Conservation (phyloP, 2,329 filamentous ascomycete genomes). For the Ascocoryne sarcoides region DNA sequence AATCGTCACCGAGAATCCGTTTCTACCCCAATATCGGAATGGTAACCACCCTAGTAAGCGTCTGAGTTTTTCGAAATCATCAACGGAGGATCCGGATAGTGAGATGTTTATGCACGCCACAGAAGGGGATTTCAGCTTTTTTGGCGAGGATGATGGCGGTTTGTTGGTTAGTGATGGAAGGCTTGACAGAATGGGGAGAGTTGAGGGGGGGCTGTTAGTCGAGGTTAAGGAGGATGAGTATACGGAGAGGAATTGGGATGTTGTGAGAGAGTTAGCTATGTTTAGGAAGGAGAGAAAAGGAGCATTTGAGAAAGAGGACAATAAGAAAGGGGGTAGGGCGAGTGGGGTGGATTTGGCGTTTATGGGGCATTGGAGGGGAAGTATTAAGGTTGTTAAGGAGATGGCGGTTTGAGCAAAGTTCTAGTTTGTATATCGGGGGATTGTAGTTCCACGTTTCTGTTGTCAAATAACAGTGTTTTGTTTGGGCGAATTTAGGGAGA, state of each 20-base stretch:
- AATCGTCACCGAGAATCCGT: constrained; percentile 4
- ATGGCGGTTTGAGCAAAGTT: no score
- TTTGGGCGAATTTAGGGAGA: no score
- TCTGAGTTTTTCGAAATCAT: constrained; percentile 13
- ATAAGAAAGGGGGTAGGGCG: not conserved
- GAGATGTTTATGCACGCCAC: constrained; percentile 13
- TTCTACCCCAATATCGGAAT: constrained; percentile 4
- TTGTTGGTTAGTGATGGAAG: constrained; percentile 13
- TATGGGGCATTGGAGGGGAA: constrained; percentile 16
- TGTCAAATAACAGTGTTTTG: no score
- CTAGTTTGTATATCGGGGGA: no score
- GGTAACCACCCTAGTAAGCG: not conserved
- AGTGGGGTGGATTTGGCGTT: constrained; percentile 7
- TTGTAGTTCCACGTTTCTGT: no score
- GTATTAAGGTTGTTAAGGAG: constrained; percentile 13
- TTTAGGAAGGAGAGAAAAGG: constrained; percentile 13
- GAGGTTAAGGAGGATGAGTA: constrained; percentile 2
- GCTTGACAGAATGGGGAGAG: constrained; percentile 6
- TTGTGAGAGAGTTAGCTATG: constrained; percentile 9
- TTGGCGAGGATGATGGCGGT: constrained; percentile 15
- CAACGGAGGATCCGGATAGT: constrained; percentile 15
- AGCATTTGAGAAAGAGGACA: constrained; percentile 5
- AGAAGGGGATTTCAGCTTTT: constrained; percentile 16
- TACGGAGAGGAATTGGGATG: constrained; percentile 8
- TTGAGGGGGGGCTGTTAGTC: constrained; percentile 6